Evolutionary conservation across 192 early-diverging fungal genomes (phyloP), one percentile per base, ranked within the genome.

Genomic region (Gaertneriomyces sp.): DNA sequence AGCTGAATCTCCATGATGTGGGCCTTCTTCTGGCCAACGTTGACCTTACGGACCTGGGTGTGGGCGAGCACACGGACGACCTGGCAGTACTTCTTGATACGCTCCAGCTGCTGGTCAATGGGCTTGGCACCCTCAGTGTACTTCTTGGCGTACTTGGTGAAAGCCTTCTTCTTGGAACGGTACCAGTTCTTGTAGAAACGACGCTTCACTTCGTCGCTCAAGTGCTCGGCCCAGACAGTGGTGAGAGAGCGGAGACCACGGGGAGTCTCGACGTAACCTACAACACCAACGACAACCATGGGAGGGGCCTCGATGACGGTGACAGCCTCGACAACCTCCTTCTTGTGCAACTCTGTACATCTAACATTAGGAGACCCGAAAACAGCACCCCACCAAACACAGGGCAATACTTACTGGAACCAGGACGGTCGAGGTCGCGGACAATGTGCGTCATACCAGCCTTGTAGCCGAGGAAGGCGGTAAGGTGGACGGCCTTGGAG

Each of bases 101-200:
- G 88, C 85, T 93, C 94, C 46, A 96, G 81, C 81, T 99, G 93
- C 73, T 88, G 88, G 63, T 83, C 79, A 71, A 99, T 90, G 72
- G 91, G 88, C 73, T 80, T 80, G 74, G 80, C 89, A 67, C 87
- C 91, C 25, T 92, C 87, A 58, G 93, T 81, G 84, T 95, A 91
- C 86, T 98, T 98, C 85, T 92, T 88, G 75, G 93, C 88, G 84
- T 98, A 98, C 85, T 95, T 95, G 86, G 95, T 99, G 88, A 94
- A 99, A 41, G 95, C 97, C 92, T 99, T 99, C 84, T 96, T 96
- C 92, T 99, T 99, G 76, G 94, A 95, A 77, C 90, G 87, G 90
- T 99, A 99, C 93, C 94, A 99, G 92, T 96, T 99, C 90, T 97
- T 95, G 93, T 99, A 99, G 91, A 99, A 98, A 79, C 97, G 90